These are phyloP conservation scores for Huiozyma naganishii DNA, from an alignment of 805 yeast species.

Conservation along the genomic window DNA sequence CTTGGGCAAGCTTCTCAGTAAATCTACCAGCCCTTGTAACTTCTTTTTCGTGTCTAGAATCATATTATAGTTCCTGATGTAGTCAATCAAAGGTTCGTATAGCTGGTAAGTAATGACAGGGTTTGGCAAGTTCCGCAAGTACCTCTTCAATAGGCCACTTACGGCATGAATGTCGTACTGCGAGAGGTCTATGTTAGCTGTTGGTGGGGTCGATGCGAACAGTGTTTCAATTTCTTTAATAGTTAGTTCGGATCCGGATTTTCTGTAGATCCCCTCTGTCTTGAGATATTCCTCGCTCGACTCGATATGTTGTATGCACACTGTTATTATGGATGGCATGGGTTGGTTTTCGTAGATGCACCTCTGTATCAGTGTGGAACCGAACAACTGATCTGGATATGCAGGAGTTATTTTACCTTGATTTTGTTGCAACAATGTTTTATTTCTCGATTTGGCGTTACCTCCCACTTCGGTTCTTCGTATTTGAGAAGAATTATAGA, in stretches of 20 bases:
- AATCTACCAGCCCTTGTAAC: conserved; percentile 4
- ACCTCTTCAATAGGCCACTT: conserved; percentile 78
- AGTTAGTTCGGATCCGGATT: conserved; percentile 70
- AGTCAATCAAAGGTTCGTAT: conserved; percentile 57
- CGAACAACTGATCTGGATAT: conserved; percentile 7
- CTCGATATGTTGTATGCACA: conserved; percentile 72
- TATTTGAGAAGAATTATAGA: conserved; percentile 3
- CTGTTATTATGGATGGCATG: conserved; percentile 62
- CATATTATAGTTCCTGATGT: conserved; percentile 31
- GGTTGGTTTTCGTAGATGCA: conserved; percentile 46
- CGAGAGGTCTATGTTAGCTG: conserved; percentile 22
- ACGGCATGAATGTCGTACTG: conserved; percentile 74
- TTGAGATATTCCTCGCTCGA: conserved; percentile 47
- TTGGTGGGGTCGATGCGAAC: conserved; percentile 7
- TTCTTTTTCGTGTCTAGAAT: conserved; percentile 5
- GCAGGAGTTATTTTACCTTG: background rate
- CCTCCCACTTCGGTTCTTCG: conserved; percentile 5
- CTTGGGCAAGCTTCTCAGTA: conserved; percentile 38
- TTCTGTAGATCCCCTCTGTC: conserved; percentile 80
- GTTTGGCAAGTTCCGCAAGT: conserved; percentile 72
- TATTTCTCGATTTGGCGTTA: background rate
- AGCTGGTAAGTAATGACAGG: conserved; percentile 68
- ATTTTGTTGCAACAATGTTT: background rate
- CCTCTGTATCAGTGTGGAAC: conserved; percentile 50
- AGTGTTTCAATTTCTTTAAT: conserved; percentile 22